Conservation (phyloP, 208 protist genomes). For the Trypanosoma grayi region DNA sequence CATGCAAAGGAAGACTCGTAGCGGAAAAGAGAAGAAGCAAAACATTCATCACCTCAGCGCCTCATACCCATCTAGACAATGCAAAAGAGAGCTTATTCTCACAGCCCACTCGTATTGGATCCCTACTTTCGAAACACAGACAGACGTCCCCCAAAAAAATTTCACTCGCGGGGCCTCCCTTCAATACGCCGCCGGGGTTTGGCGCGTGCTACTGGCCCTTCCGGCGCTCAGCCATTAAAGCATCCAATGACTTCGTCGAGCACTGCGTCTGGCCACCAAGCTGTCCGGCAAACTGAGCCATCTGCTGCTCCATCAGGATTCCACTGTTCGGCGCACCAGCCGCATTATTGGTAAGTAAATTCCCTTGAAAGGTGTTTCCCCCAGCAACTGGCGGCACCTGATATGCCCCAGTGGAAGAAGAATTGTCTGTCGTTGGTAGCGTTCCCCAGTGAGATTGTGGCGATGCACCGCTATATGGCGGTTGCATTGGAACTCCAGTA, state of each 20-base stretch:
- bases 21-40: slow-evolving; percentile 15
- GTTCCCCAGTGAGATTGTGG: background rate
- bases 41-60: background rate
- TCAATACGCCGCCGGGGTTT: background rate
- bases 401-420: background rate
- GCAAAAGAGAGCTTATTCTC: background rate
- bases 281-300: slow-evolving; percentile 14
- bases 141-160: background rate
- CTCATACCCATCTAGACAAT: slow-evolving; percentile 1
- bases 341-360: background rate
- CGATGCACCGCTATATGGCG: background rate
- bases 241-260: slow-evolving; percentile 14
- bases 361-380: background rate
- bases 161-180: background rate
- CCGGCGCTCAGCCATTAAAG: slow-evolving; percentile 22
- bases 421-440: background rate
- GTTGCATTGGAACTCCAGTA: slow-evolving; percentile 4
- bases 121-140: background rate
- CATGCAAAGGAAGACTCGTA: no score
- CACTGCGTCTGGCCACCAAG: background rate
- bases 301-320: slow-evolving; percentile 20
- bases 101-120: no score
- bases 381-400: background rate
- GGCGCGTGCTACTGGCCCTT: slow-evolving; percentile 14
- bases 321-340: background rate